Conservation (phyloP, 495 filamentous ascomycete genomes). For the Filosporella fistucella region DNA sequence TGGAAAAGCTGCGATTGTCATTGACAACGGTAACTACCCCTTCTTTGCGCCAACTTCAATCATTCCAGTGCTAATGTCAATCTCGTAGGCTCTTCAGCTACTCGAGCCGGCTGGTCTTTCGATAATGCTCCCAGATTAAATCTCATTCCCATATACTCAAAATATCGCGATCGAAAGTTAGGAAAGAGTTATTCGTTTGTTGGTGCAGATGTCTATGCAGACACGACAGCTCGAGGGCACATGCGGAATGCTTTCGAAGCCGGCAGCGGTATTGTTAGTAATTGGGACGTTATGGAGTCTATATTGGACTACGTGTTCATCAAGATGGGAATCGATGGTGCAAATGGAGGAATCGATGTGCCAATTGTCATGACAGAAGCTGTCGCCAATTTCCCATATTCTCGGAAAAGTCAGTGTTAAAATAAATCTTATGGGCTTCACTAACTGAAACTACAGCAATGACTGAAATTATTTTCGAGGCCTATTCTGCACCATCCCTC, state of each 20-base stretch:
- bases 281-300: conserved; percentile 96
- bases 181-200: conserved; percentile 85
- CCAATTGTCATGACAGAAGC: conserved; percentile 96
- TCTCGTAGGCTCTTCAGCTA: conserved; percentile 69
- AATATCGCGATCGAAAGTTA: conserved; percentile 89
- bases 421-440: not conserved
- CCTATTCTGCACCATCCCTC: conserved; percentile 81
- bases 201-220: conserved; percentile 85
- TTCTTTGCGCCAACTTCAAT: conserved; percentile 1
- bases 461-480: conserved; percentile 95
- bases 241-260: conserved; percentile 88
- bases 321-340: conserved; percentile 81
- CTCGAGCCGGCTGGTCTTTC: conserved; percentile 94
- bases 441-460: conserved; percentile 55
- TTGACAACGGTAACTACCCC: conserved; percentile 79
- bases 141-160: conserved; percentile 84
- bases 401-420: conserved; percentile 66
- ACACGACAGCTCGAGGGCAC: conserved; percentile 88
- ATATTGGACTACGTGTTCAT: conserved; percentile 89
- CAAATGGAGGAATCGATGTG: conserved; percentile 67
- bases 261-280: conserved; percentile 84
- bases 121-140: conserved; percentile 72
- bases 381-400: conserved; percentile 82
- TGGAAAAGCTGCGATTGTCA: conserved; percentile 73
- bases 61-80: conserved; percentile 5